Base-by-base conservation (phyloP, 345 rosid genomes). In the Psidium friedrichsthalianum region DNA sequence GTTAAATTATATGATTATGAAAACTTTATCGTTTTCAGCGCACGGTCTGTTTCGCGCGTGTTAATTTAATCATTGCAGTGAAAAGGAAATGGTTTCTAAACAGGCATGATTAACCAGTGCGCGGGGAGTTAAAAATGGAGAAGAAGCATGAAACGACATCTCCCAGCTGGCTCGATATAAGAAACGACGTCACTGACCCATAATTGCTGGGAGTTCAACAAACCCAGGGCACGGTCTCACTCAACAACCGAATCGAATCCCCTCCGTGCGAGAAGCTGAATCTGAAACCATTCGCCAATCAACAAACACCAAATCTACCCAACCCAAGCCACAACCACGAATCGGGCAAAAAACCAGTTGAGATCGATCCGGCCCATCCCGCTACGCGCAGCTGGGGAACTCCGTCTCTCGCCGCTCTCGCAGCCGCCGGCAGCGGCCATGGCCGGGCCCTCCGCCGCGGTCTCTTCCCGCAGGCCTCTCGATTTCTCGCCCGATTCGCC, bases 321-420 rank as follows among this genome's bases (percentile, higher is more conserved):
- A 21, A 18, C 32, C 24, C 32, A 16, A 20, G 5, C 22, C 80
- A 10, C 47, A 8, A 9, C 10, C 42, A 22, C 36, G 49, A 18
- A 14, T 9, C 89, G 88, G 8, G 88, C 92, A 25, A 69, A 69
- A n/a, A 20, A 69, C 24, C 44, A 57, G 74, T 57, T 56, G 83
- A 29, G n/a, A 4, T 42, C 56, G 83, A 25, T 53, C 56, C 42
- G 56, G 83, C 83, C 51, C 51, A 10, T 32, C 84, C 84, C 7
- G 47, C n/a, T 3, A 54, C 61, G 49, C 56, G 29, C 85, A 83
- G 6, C 88, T 95, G 96, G 98, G 98, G 55, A 96, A 96, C 85
- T 86, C 91, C 85, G 87, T 52, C 57, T 89, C 92, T 22, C 82
- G 83, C 81, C 90, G 93, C 88, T 57, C 87, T 85, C 86, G 81